A percentile compares a stretch with the other conserved stretches of the same genome.
Evolutionary conservation across 2,329 filamentous ascomycete genomes (phyloP).

Genomic region (Paramyrothecium roridum): DNA sequence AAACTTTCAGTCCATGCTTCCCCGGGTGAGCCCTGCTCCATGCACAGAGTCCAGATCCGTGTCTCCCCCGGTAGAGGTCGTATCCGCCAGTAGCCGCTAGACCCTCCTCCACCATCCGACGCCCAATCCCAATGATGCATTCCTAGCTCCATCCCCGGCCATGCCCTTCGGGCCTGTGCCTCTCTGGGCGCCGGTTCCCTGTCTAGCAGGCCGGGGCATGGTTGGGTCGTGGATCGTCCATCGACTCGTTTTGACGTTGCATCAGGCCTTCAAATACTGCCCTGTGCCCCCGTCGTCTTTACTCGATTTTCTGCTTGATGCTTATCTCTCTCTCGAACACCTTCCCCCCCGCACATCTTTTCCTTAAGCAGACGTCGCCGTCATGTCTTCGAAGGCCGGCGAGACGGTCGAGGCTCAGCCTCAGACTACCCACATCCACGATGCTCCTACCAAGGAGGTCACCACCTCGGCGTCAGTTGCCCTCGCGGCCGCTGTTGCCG

Average conservation of each 20-base stretch:
- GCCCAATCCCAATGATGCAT: background rate
- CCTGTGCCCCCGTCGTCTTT: background rate
- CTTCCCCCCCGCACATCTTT: background rate
- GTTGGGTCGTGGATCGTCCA: background rate
- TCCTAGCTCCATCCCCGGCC: background rate
- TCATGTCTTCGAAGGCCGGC: background rate
- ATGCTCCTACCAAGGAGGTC: background rate
- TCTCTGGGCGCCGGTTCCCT: background rate
- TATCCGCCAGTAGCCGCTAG: background rate
- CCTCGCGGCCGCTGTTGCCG: conserved; percentile 5
- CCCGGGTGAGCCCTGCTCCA: background rate
- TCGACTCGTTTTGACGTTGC: too few relatives aligned
- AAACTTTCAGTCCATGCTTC: background rate
- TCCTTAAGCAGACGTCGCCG: background rate
- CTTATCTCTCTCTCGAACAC: background rate
- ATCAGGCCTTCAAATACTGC: background rate
- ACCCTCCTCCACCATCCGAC: background rate
- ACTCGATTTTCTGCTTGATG: background rate
- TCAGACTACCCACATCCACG: background rate
- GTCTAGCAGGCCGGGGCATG: background rate
- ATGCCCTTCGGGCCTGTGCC: background rate
- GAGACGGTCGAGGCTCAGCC: background rate
- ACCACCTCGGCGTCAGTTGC: conserved; percentile 4
- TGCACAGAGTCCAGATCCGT: background rate
- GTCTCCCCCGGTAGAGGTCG: background rate